Base-by-base conservation (phyloP, 2,329 filamentous ascomycete species). In the Lomentospora prolificans region DNA sequence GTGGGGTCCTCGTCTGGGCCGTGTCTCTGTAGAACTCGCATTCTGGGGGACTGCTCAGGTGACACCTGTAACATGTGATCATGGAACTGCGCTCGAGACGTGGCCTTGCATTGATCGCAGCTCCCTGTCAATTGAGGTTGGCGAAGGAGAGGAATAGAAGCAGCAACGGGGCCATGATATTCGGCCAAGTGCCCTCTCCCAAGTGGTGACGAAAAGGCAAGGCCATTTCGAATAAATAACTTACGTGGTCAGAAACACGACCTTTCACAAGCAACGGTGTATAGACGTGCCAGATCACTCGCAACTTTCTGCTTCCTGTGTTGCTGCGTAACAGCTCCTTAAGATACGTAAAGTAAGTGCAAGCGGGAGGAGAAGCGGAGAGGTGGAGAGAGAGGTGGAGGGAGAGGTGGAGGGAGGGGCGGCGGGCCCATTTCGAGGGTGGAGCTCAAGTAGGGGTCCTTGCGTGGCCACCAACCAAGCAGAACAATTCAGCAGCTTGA, bases 391-490 rank as follows among this genome's bases (percentile, higher is more conserved):
- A 33, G 30, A 12, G 7, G 30, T 33, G 30, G 30, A 33, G 30
- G 6, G 30, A 12, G 30, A 33, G 12, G 30, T 33, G 30, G 30
- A 33, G 30, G 30, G 12, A 12, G 30, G 30, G 30, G 7, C 7
- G 30, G 7, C 7, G 30, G 30, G 30, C 30, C 30, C 30, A 12
- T 12, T 33, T 12, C 12, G 7, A 33, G 30, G n/a, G 50, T 52
- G 50, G 50, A 19, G 50, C 28, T 50, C 22, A n/a, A 33, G 50
- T 46, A 25, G 50, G 27, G 50, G 50, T 51, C 50, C 46, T 25
- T 50, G 48, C 48, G 12, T 17, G 6, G 41, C 19, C 41, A 46
- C 5, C 19, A 12, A 27, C 9, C 19, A 33, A 31, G 27, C 19
- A 25, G 12, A 12, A 33, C 7, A 6, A 33, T 33, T n/a, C n/a